Evolutionary conservation across 331 rosid species (phyloP).

Genomic region (Arachis monticola): DNA sequence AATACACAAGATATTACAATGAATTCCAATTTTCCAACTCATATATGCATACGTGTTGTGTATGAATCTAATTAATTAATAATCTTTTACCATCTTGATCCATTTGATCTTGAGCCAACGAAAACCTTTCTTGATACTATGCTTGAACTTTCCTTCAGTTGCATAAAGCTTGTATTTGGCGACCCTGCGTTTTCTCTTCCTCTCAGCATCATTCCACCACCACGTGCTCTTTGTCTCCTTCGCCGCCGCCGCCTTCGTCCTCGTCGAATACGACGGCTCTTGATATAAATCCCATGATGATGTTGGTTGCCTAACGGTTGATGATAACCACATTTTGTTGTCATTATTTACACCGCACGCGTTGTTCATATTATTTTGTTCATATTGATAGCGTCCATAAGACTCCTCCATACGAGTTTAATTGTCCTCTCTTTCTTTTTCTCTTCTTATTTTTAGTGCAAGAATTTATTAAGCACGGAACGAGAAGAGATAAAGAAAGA

Average conservation of each 20-base stretch:
- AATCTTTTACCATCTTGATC: conserved; percentile 34
- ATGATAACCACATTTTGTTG: not conserved
- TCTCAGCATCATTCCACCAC: conserved; percentile 76
- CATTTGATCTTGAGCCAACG: conserved; percentile 75
- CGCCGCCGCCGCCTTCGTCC: not conserved
- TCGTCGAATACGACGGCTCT: not conserved
- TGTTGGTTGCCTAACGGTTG: not conserved
- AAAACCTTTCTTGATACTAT: conserved; percentile 63
- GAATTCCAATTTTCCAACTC: not conserved
- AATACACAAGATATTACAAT: too few species aligned
- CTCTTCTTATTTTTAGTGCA: too few species aligned
- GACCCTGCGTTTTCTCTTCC: conserved; percentile 57
- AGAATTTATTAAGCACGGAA: not conserved
- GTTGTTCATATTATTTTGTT: conserved; percentile 29
- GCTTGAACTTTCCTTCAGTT: conserved; percentile 61
- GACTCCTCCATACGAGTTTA: too few species aligned
- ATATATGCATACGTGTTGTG: not conserved
- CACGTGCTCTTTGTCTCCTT: not conserved
- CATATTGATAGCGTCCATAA: not conserved
- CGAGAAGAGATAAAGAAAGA: conserved; percentile 16
- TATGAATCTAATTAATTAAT: too few species aligned
- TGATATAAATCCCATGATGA: not conserved
- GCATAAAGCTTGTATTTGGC: conserved; percentile 59
- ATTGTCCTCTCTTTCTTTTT: not conserved
- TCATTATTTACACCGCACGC: not conserved